phyloP scores from a whole-genome alignment of 257 asterid species.

The Asclepias syriaca region DNA sequence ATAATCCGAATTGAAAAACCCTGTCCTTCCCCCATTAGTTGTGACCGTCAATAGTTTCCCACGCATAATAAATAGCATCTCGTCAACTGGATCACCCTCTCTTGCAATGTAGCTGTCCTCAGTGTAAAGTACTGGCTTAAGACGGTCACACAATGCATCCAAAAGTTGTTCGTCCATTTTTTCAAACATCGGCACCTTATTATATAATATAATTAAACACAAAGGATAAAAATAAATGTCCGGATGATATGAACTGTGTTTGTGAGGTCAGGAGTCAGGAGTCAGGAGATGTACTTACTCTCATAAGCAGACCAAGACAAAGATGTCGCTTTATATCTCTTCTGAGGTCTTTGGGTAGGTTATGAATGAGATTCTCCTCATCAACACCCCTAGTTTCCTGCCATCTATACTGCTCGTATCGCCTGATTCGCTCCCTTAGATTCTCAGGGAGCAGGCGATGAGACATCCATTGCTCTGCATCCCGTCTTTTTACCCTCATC shows the following conservation, averaged over 20 bases:
- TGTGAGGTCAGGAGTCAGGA: neutral
- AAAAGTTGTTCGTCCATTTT: slow-evolving; percentile 92
- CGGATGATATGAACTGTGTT: too few species aligned
- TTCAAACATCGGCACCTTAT: slow-evolving; percentile 92
- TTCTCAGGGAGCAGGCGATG: slow-evolving; percentile 89
- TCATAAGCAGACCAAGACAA: slow-evolving; percentile 77
- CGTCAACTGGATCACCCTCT: slow-evolving; percentile 98
- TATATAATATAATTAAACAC: too few species aligned
- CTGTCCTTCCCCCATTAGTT: slow-evolving; percentile 92
- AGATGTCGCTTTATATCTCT: slow-evolving; percentile 96
- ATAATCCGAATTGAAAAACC: slow-evolving; percentile 72
- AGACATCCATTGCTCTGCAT: slow-evolving; percentile 98
- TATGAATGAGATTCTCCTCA: slow-evolving; percentile 72
- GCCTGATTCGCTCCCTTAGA: slow-evolving; percentile 73
- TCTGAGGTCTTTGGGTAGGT: slow-evolving; percentile 95
- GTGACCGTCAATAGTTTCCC: slow-evolving; percentile 74
- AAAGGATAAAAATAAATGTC: neutral
- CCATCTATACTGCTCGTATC: slow-evolving; percentile 94
- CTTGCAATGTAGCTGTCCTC: slow-evolving; percentile 85
- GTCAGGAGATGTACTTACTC: slow-evolving; percentile 37
- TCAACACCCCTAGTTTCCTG: slow-evolving; percentile 97
- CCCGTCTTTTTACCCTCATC: slow-evolving; percentile 97
- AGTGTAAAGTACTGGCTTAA: slow-evolving; percentile 80
- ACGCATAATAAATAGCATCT: slow-evolving; percentile 87
- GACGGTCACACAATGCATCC: slow-evolving; percentile 86